phyloP scores from a whole-genome alignment of 805 yeast species.

The Vanderwaltozyma polyspora region DNA sequence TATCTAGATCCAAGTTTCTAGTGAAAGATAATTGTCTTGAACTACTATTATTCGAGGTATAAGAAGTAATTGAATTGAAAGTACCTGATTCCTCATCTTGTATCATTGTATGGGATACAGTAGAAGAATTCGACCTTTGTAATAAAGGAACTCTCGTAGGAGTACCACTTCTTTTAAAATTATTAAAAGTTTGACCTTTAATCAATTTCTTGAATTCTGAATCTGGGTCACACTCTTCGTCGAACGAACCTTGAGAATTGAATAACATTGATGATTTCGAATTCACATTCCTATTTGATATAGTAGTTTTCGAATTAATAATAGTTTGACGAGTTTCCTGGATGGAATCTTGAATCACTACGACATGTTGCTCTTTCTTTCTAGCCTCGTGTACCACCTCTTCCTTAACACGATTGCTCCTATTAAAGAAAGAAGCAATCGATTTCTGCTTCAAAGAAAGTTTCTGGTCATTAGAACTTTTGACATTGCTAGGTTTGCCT shows the following conservation, averaged over 20 bases:
- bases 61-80: neutral
- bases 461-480: too few species aligned
- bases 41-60: slow-evolving; percentile 1
- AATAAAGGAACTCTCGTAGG: too few species aligned
- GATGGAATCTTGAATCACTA: neutral
- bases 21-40: slow-evolving; percentile 12
- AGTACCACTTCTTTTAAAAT: slow-evolving; percentile 20
- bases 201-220: slow-evolving; percentile 13
- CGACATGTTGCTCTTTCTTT: too few species aligned
- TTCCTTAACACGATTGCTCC: too few species aligned
- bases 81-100: neutral
- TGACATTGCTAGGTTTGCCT: too few species aligned
- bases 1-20: neutral
- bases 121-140: neutral
- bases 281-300: neutral
- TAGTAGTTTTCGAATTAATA: too few species aligned
- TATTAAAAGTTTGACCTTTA: slow-evolving; percentile 14
- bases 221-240: slow-evolving; percentile 23
- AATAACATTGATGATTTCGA: slow-evolving; percentile 5
- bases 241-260: slow-evolving; percentile 25
- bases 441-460: slow-evolving; percentile 5
- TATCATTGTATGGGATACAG: neutral
- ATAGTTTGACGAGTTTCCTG: neutral
- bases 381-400: too few species aligned
- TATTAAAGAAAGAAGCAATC: slow-evolving; percentile 7